phyloP scores from a whole-genome alignment of 108 stramenopile species.

The Seminavis robusta region DNA sequence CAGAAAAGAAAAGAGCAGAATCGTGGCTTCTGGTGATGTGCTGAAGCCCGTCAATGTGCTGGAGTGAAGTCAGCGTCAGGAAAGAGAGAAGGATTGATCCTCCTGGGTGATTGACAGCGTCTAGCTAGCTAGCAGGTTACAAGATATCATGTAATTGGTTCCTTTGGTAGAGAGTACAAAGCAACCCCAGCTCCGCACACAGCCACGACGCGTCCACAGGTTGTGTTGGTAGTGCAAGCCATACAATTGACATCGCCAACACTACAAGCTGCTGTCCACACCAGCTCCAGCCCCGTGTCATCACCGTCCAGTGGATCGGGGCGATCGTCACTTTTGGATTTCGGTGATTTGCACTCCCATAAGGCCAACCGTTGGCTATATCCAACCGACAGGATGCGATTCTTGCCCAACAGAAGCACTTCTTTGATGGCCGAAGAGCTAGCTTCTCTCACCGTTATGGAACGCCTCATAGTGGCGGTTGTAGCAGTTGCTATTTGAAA shows the following conservation, averaged over 20 bases:
- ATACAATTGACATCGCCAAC: constrained; percentile 47
- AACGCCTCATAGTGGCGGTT: neutral
- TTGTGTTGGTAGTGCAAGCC: constrained; percentile 8
- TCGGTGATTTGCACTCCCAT: constrained; percentile 19
- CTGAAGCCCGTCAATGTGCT: too few species aligned
- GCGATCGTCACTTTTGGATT: neutral
- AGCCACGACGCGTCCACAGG: constrained; percentile 17
- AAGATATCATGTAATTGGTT: too few species aligned
- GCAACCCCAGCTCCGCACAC: constrained; percentile 46
- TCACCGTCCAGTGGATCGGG: too few species aligned
- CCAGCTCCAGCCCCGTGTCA: constrained; percentile 1
- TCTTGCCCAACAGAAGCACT: constrained; percentile 20
- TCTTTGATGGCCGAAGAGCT: constrained; percentile 69
- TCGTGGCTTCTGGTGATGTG: too few species aligned
- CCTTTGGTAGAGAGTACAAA: too few species aligned
- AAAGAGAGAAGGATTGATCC: too few species aligned
- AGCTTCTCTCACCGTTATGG: constrained; percentile 19
- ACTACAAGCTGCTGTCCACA: constrained; percentile 7
- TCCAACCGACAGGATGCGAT: constrained; percentile 33
- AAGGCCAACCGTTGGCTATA: constrained; percentile 50
- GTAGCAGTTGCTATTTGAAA: constrained; percentile 2
- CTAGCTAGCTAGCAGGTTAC: too few species aligned
- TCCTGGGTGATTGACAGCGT: too few species aligned
- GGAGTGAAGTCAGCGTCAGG: too few species aligned
- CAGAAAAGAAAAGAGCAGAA: too few species aligned